These are phyloP conservation scores for Solanum stenotomum DNA, from an alignment of 257 asterid genomes.

Conservation along the genomic window DNA sequence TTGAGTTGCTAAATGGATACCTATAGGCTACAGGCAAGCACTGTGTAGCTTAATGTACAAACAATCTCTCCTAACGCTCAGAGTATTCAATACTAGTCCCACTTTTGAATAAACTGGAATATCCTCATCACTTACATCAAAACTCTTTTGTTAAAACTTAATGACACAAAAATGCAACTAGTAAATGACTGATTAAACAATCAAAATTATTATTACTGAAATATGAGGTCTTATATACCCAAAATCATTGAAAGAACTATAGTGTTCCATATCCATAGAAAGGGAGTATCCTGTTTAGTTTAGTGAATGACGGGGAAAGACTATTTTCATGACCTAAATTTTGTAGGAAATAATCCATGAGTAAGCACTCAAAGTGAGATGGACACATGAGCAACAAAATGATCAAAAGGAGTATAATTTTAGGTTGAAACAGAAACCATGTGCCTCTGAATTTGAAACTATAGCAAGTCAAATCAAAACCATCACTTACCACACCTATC, in stretches of 20 bases:
- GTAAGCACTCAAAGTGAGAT: neutral
- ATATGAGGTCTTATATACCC: neutral
- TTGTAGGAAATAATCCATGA: neutral
- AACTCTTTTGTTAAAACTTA: neutral
- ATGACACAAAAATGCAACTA: neutral
- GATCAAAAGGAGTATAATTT: neutral
- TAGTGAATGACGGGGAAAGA: neutral
- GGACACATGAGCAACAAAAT: neutral
- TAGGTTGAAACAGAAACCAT: neutral
- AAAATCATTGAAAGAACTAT: neutral
- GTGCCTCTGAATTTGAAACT: neutral
- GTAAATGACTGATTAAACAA: neutral
- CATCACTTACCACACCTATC: constrained; percentile 87
- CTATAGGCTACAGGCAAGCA: neutral
- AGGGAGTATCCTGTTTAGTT: neutral
- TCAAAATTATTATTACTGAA: neutral
- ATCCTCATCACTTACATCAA: neutral
- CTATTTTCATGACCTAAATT: neutral
- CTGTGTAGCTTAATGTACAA: neutral
- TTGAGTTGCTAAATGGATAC: neutral
- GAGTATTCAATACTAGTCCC: neutral
- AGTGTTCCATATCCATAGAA: neutral
- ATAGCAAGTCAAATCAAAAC: neutral
- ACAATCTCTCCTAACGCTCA: neutral
- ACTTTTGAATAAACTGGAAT: neutral